Evolutionary conservation across 192 early-diverging fungal species (phyloP), one percentile per base, ranked within the genome.

Genomic region (Backusella sp.): DNA sequence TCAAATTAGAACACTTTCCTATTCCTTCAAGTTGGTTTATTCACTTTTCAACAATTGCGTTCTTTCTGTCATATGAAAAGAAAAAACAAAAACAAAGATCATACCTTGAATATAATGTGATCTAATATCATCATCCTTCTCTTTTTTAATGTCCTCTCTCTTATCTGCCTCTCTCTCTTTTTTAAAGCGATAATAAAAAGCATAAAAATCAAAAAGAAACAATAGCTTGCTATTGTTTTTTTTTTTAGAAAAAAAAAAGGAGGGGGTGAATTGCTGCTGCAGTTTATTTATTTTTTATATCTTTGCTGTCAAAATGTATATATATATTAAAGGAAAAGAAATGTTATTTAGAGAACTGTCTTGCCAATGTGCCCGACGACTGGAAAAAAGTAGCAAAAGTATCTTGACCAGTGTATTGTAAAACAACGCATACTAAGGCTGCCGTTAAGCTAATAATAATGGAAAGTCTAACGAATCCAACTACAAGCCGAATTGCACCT

Each of bases 391-490:
- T 35, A 69, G 34, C 68, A 36, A 69, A 69, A 2, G 68, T n/a
- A 23, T 37, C 56, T 26, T 69, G 37, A 3, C 68, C 68, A 3
- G 68, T 69, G 28, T 81, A 81, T 56, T 77, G 53, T 44, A 74
- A 72, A 42, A 65, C 46, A 14, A 77, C 39, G 26, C 73, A 77
- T 2, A 81, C 39, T 1, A 76, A 39, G 14, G 66, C 52, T 30
- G 68, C 44, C 6, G 73, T 32, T 21, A 76, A 62, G 39, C 35
- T 32, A 17, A 76, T 44, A 30, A 81, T 73, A 36, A 81, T 59
- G 17, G 65, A 74, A 32, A 81, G 70, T 23, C 79, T 72, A 46
- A 81, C 66, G 70, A 81, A 81, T 4, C 72, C 68, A 26, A 74
- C 76, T 19, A 77, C 32, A 14, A 77, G 36, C 11, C 75, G 37